Percentiles rank a stretch among this genome's conserved stretches.
These are phyloP conservation scores for Annulohypoxylon truncatum DNA, from an alignment of 2,329 filamentous ascomycete genomes.

Conservation along the genomic window DNA sequence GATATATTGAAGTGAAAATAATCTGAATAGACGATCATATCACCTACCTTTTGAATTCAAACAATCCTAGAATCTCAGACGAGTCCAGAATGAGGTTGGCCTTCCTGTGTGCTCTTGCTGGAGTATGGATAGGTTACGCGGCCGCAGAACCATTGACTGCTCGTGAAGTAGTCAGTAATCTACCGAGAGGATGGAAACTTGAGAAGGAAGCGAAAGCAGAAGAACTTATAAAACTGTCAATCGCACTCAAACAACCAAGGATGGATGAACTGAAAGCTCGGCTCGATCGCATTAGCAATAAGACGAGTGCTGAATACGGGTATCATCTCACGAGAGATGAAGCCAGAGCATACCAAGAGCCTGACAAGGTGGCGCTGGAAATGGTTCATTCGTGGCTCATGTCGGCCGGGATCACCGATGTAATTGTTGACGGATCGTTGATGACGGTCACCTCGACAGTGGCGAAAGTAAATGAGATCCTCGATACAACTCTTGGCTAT, in stretches of 20 bases:
- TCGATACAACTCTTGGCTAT: conserved; percentile 55
- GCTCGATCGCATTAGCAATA: conserved; percentile 43
- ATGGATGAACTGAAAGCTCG: conserved; percentile 47
- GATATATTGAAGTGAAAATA: neutral
- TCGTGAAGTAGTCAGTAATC: conserved; percentile 25
- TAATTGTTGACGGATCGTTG: conserved; percentile 54
- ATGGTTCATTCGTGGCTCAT: conserved; percentile 58
- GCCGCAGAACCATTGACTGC: conserved; percentile 13
- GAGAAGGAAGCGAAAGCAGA: conserved; percentile 40
- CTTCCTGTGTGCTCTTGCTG: conserved; percentile 12
- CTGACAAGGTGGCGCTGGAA: conserved; percentile 50
- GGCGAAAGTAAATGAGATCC: conserved; percentile 53
- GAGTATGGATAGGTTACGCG: conserved; percentile 15
- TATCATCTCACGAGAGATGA: conserved; percentile 54
- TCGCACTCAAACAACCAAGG: conserved; percentile 49
- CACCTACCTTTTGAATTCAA: neutral
- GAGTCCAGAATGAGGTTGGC: conserved; percentile 20
- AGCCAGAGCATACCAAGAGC: conserved; percentile 52
- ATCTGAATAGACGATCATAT: neutral
- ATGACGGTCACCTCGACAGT: conserved; percentile 58
- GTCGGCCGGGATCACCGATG: conserved; percentile 52
- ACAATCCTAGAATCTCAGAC: neutral
- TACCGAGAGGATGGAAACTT: conserved; percentile 48
- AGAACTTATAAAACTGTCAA: conserved; percentile 46
- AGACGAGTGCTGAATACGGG: conserved; percentile 40